phyloP scores from a whole-genome alignment of 805 yeast species.

The Ogataea haglerorum region DNA sequence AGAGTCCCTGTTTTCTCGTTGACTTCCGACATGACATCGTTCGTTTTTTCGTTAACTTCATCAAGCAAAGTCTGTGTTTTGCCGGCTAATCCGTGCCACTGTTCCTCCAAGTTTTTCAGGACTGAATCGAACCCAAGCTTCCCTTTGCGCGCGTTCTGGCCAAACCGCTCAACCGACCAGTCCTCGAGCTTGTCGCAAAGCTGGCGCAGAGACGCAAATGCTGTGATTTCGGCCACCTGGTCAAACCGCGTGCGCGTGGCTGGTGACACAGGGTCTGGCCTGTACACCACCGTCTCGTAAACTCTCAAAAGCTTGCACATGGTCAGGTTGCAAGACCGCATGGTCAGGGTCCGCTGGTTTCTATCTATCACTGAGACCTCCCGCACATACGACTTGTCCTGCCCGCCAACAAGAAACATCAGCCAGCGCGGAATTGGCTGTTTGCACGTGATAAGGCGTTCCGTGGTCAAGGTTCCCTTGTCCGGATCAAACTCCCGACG shows the following conservation, averaged over 20 bases:
- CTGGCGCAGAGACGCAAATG: slow-evolving; percentile 66
- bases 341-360: slow-evolving; percentile 53
- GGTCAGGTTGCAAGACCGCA: slow-evolving; percentile 87
- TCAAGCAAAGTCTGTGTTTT: slow-evolving; percentile 18
- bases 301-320: slow-evolving; percentile 73
- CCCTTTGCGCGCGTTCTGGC: slow-evolving; percentile 83
- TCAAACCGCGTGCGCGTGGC: slow-evolving; percentile 53
- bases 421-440: slow-evolving; percentile 88
- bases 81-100: slow-evolving; percentile 28
- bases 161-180: slow-evolving; percentile 86
- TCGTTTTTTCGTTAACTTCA: slow-evolving; percentile 28
- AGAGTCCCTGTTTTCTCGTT: slow-evolving; percentile 19
- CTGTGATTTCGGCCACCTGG: slow-evolving; percentile 87
- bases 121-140: slow-evolving; percentile 83
- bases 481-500: slow-evolving; percentile 61
- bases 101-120: slow-evolving; percentile 46
- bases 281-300: slow-evolving; percentile 80
- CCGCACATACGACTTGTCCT: slow-evolving; percentile 72
- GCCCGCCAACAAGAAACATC: slow-evolving; percentile 65
- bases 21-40: slow-evolving; percentile 25
- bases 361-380: slow-evolving; percentile 87
- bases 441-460: slow-evolving; percentile 82
- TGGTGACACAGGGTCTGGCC: slow-evolving; percentile 60
- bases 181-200: slow-evolving; percentile 84
- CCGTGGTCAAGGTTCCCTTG: slow-evolving; percentile 63